Evolutionary conservation across 305 asterid species (phyloP), one percentile per base, ranked within the genome.

Genomic region (Rubia peregrina): DNA sequence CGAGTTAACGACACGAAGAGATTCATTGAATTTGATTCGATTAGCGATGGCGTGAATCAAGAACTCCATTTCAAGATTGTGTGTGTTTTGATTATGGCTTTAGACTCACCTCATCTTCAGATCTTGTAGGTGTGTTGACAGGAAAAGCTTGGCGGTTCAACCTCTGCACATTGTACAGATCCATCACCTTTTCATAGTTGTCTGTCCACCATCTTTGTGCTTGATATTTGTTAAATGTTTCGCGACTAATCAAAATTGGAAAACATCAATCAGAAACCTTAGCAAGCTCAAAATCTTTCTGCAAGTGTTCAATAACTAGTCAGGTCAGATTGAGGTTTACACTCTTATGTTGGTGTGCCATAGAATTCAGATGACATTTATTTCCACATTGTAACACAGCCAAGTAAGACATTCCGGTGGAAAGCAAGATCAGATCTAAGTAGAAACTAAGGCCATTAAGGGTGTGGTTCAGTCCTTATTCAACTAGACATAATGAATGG

Each of bases 141-240:
- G 96, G 93, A 76, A 87, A 89, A 24, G 96, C 98, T 78, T 91
- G 94, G 77, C 90, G 95, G 75, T 85, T 90, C 77, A 92, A 48
- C 83, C 89, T 90, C 82, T 87, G 94, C 53, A 92, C 98, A 61
- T 92, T 88, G 85, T 92, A 89, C 12, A 90, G 91, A 75, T 92
- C 98, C 83, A 92, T 85, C 43, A 92, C 87, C 78, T 84, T 89
- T 74, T 92, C 98, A 19, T 83, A 92, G 67, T 92, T 92, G 75
- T 92, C 98, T 1, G 94, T 82, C 98, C 98, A 92, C 98, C 98
- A 91, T 76, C 84, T 83, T 78, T 91, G 98, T 51, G 98, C 98
- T 88, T 91, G 96, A 86, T 90, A 90, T 85, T 92, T 88, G 86
- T 90, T 92, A 77, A 88, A 92, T 79, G 81, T 84, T 75, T 92